phyloP scores from a whole-genome alignment of 1,284 basidiomycete genomes.

The Rhodotorula sp. region DNA sequence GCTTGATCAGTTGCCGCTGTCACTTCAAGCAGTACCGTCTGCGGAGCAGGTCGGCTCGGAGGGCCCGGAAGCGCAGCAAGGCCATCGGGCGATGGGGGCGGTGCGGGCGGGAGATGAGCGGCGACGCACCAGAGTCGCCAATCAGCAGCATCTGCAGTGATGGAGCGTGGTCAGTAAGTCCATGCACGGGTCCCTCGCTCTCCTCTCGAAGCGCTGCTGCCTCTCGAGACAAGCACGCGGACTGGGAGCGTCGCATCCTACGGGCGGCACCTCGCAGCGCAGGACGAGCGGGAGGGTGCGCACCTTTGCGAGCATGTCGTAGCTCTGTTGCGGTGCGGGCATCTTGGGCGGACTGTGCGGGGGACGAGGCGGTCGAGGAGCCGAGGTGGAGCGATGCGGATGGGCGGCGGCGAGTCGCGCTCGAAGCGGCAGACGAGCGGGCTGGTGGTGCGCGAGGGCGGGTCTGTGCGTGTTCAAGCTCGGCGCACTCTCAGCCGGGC shows the following conservation, averaged over 20 bases:
- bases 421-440: background rate
- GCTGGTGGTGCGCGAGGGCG: background rate
- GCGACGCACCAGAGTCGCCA: constrained; percentile 80
- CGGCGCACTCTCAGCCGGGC: too few relatives aligned
- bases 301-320: constrained; percentile 44
- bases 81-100: background rate
- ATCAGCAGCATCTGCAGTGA: constrained; percentile 78
- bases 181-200: background rate
- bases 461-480: too few relatives aligned
- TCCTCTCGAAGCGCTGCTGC: too few relatives aligned
- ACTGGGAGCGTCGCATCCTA: background rate
- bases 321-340: constrained; percentile 34
- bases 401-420: background rate
- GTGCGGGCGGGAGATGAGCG: constrained; percentile 7
- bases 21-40: too few relatives aligned
- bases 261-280: background rate
- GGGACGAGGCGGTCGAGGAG: background rate
- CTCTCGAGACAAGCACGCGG: background rate
- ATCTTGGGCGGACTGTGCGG: background rate
- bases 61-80: too few relatives aligned
- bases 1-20: background rate
- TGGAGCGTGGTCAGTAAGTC: too few relatives aligned
- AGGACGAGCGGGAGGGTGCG: background rate
- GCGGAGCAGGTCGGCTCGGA: too few relatives aligned
- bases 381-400: background rate